phyloP scores from a whole-genome alignment of 1,284 basidiomycete genomes.

The Cronartium quercuum region DNA sequence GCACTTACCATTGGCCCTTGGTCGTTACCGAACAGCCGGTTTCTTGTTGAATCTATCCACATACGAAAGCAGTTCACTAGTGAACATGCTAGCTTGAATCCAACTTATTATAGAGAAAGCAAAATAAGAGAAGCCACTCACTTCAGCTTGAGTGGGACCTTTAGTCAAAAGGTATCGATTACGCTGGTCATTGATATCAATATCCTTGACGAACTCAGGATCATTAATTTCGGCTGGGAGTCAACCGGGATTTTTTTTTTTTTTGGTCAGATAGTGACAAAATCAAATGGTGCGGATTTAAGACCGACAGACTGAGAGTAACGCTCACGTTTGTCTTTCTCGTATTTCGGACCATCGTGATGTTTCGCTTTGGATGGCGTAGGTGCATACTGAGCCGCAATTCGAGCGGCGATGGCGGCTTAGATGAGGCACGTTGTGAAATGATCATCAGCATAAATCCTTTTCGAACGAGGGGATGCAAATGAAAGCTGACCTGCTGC shows the following conservation, averaged over 20 bases:
- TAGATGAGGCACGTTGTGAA: not conserved
- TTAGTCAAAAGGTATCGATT: slow-evolving; percentile 95
- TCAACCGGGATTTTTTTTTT: not conserved
- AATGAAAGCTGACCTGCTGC: slow-evolving; percentile 26
- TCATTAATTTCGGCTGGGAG: slow-evolving; percentile 31
- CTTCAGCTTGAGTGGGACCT: slow-evolving; percentile 82
- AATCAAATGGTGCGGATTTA: not conserved
- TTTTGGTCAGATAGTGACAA: not conserved
- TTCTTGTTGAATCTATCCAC: slow-evolving; percentile 63
- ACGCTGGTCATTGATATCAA: slow-evolving; percentile 94
- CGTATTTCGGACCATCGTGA: slow-evolving; percentile 29
- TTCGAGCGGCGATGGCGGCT: slow-evolving; percentile 37
- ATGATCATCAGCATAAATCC: not conserved
- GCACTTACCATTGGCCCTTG: slow-evolving; percentile 72
- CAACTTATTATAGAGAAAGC: not conserved
- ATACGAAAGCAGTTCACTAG: not conserved
- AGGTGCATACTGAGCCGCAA: slow-evolving; percentile 35
- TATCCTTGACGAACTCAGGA: slow-evolving; percentile 72
- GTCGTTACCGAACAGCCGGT: slow-evolving; percentile 84
- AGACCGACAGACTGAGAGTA: not conserved
- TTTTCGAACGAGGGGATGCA: not conserved
- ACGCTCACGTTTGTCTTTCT: slow-evolving; percentile 36
- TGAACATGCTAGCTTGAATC: not conserved
- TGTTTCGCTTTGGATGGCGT: slow-evolving; percentile 20
- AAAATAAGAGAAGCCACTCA: slow-evolving; percentile 41